Conservation (phyloP, 192 early-diverging fungal species). For the Entomortierella lignicola region DNA sequence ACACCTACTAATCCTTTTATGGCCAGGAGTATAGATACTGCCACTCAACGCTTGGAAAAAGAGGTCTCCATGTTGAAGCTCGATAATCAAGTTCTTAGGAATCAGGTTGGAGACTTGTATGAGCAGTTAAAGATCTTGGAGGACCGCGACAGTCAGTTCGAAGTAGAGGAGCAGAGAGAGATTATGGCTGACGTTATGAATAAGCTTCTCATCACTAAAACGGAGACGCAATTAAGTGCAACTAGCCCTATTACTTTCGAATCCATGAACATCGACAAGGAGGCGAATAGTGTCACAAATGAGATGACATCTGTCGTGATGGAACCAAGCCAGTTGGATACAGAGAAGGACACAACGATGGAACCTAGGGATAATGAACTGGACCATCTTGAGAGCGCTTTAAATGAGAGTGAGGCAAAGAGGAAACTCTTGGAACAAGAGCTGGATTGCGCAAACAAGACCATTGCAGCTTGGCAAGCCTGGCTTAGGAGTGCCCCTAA, state of each 20-base stretch:
- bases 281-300: neutral
- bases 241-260: conserved; percentile 1
- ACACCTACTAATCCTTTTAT: too few species aligned
- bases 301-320: too few species aligned
- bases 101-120: conserved; percentile 3
- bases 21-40: too few species aligned
- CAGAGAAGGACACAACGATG: neutral
- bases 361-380: neutral
- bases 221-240: neutral
- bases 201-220: neutral
- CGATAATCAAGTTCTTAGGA: neutral
- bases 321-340: neutral
- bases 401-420: neutral
- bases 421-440: neutral
- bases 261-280: neutral
- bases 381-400: neutral
- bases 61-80: neutral
- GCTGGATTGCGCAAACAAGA: neutral
- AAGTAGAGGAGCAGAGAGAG: neutral
- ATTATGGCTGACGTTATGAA: neutral
- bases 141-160: neutral
- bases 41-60: neutral
- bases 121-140: neutral
- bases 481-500: neutral
- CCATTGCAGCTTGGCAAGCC: neutral